Conservation (phyloP, 805 yeast species). For the Scheffersomyces ergatensis region DNA sequence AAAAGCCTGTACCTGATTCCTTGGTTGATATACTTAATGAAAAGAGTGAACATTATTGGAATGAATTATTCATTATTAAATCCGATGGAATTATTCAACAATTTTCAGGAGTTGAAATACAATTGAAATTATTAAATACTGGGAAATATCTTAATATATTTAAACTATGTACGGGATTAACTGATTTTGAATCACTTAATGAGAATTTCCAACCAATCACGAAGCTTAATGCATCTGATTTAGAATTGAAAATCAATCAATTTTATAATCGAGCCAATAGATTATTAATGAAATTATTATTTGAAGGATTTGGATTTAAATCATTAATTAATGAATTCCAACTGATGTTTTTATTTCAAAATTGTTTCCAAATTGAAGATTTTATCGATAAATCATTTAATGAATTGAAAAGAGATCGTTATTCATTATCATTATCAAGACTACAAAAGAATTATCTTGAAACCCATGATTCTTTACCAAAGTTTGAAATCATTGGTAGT, state of each 20-base stretch:
- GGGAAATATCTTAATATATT: constrained; percentile 83
- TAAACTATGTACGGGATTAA: constrained; percentile 54
- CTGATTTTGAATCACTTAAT: constrained; percentile 25
- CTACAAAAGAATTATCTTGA: constrained; percentile 22
- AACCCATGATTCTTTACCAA: constrained; percentile 2
- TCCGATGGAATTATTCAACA: constrained; percentile 74
- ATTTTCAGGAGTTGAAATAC: constrained; percentile 50
- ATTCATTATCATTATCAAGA: constrained; percentile 26
- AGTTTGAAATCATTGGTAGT: neutral
- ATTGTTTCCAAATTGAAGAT: constrained; percentile 48
- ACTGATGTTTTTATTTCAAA: constrained; percentile 54
- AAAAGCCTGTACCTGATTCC: constrained; percentile 29
- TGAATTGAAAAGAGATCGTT: constrained; percentile 51
- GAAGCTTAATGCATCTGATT: constrained; percentile 36
- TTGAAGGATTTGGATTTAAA: constrained; percentile 56
- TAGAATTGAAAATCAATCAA: constrained; percentile 54
- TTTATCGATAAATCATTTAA: constrained; percentile 50
- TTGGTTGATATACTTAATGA: constrained; percentile 23
- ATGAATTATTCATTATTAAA: constrained; percentile 68
- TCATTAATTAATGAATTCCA: constrained; percentile 50
- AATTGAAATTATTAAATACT: constrained; percentile 67
- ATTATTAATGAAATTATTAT: constrained; percentile 53
- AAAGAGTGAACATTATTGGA: constrained; percentile 66
- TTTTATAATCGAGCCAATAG: constrained; percentile 70
- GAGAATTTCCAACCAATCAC: constrained; percentile 26